Percentiles rank a stretch among this genome's conserved stretches.
These are phyloP conservation scores for Cladobotryum protrusum DNA, from an alignment of 2,329 filamentous ascomycete genomes.

Conservation along the genomic window DNA sequence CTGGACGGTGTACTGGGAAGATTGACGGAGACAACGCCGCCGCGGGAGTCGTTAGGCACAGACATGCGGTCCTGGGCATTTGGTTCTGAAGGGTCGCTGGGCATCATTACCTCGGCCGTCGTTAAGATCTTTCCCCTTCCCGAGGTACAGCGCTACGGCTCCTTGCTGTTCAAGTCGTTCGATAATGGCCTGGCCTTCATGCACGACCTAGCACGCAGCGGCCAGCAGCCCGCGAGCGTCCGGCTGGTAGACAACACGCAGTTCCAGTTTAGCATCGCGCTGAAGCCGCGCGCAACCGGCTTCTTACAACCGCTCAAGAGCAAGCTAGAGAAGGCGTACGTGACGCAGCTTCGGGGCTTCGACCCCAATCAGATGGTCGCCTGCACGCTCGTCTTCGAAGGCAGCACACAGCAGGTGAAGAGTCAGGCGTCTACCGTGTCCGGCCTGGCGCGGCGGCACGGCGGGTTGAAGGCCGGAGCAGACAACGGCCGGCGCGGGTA, in stretches of 20 bases:
- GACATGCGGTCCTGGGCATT: background rate
- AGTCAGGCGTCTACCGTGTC: background rate
- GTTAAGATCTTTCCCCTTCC: conserved; percentile 1
- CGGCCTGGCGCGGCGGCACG: background rate
- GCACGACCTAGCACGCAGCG: conserved; percentile 1
- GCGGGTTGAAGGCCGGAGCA: conserved; percentile 2
- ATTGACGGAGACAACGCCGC: background rate
- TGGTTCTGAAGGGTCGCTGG: conserved; percentile 4
- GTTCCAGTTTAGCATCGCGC: conserved; percentile 3
- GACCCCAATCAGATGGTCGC: conserved; percentile 1
- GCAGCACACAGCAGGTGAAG: background rate
- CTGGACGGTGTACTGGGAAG: background rate
- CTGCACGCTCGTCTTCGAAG: conserved; percentile 2
- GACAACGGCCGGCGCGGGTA: conserved; percentile 6
- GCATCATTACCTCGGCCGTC: background rate
- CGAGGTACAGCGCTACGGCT: background rate
- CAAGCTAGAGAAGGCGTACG: background rate
- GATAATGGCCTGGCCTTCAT: conserved; percentile 1
- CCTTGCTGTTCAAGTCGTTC: conserved; percentile 1
- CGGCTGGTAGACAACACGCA: conserved; percentile 4
- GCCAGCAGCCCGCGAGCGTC: conserved; percentile 1
- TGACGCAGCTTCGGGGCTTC: background rate
- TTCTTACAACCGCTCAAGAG: background rate
- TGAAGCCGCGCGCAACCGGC: conserved; percentile 1
- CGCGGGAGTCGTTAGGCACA: background rate